Evolutionary conservation across 768 basidiomycete species (phyloP), one percentile per base, ranked within the genome.

Genomic region (Tulasnella sp.): DNA sequence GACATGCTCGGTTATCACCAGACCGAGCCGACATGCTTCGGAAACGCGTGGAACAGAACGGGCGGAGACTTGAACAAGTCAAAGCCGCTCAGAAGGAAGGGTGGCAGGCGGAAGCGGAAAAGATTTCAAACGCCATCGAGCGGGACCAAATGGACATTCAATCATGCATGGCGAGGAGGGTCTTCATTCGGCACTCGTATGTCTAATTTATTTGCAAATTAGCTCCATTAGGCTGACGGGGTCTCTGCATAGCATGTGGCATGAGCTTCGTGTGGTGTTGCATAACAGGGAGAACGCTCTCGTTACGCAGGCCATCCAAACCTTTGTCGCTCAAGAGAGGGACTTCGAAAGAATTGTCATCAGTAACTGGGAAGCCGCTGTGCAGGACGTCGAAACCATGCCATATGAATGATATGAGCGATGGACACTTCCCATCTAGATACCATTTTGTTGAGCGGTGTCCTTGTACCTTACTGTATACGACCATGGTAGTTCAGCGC

Each of bases 211-310:
- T 37, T 6, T 40, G 32, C 11, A 52, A 72, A 63, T 36, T 41
- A 44, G n/a, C n/a, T n/a, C n/a, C n/a, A n/a, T n/a, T n/a, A n/a
- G n/a, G n/a, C n/a, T n/a, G n/a, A n/a, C 41, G 32, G 26, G 22
- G 44, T 22, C 34, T 19, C 34, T 52, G n/a, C 7, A 40, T 76
- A 94, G 95, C 75, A 87, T 97, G 86, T 98, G 95, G 94, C 92
- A 96, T 77, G 95, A 98, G 79, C 83, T 96, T n/a, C 88, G 92
- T 29, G 91, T 94, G 19, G 89, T 98, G 41, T 82, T 96, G 62
- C 94, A 97, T 79, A 94, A 95, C 75, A 84, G 90, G 70, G 95
- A 97, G 81, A 92, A 94, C 75, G 85, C 90, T 0, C 84, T 95
- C 40, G 80, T 95, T 34, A 90, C 90, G 0, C 83, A 89, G 74